A percentile compares a stretch with the other conserved stretches of the same genome.
Evolutionary conservation across 495 filamentous ascomycete species (phyloP).

Genomic region (Schizothecium vesticola): DNA sequence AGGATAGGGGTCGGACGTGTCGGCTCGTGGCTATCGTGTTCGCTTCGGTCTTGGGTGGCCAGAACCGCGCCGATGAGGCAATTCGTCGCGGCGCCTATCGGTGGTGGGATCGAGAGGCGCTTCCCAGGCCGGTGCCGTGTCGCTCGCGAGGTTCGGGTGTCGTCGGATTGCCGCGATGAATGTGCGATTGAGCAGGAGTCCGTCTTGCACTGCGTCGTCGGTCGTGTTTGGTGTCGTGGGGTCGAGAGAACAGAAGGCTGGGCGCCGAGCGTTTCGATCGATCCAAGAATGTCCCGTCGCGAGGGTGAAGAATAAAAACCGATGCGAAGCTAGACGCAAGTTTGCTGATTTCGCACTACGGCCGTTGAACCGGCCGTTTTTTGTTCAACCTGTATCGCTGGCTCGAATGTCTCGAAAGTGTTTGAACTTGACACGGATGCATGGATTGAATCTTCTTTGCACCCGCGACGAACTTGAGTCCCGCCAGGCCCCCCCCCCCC

Average conservation of each 20-base stretch:
- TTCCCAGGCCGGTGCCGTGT: slow-evolving; percentile 3
- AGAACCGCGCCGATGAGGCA: background rate
- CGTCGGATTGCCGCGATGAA: background rate
- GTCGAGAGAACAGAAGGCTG: slow-evolving; percentile 26
- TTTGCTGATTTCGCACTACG: slow-evolving; percentile 3
- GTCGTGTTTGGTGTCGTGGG: slow-evolving; percentile 21
- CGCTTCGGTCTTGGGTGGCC: background rate
- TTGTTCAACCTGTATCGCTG: background rate
- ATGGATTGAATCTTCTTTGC: slow-evolving; percentile 16
- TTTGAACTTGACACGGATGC: slow-evolving; percentile 27
- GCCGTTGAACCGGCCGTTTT: slow-evolving; percentile 1
- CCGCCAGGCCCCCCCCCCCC: background rate
- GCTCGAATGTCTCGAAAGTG: slow-evolving; percentile 24
- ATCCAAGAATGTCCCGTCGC: background rate
- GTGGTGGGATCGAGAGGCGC: background rate
- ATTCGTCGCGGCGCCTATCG: background rate
- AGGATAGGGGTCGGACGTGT: background rate
- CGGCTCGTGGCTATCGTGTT: background rate
- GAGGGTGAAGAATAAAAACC: background rate
- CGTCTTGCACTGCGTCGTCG: slow-evolving; percentile 4
- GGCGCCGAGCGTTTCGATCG: slow-evolving; percentile 30
- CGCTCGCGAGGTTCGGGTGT: background rate
- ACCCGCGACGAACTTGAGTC: background rate
- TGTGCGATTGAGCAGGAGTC: slow-evolving; percentile 6
- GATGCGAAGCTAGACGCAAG: slow-evolving; percentile 3